These are phyloP conservation scores for Calvatia gigantea DNA, from an alignment of 768 basidiomycete species.

Conservation along the genomic window DNA sequence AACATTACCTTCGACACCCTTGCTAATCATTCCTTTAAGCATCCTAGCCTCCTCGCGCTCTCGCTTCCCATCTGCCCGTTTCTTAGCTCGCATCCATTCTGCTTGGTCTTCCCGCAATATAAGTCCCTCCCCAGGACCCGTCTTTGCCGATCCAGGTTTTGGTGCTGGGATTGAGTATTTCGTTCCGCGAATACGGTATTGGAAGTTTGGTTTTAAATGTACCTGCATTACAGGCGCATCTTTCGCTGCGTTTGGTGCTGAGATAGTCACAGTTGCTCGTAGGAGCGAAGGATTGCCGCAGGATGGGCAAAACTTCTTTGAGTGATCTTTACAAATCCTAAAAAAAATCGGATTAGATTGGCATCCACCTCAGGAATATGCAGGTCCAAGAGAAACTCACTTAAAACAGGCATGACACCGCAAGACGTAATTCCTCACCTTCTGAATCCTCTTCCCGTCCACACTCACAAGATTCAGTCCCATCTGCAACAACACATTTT, in stretches of 20 bases:
- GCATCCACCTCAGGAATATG: neutral
- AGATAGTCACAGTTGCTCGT: slow-evolving; percentile 86
- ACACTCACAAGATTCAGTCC: slow-evolving; percentile 84
- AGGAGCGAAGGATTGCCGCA: slow-evolving; percentile 92
- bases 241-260: slow-evolving; percentile 57
- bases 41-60: slow-evolving; percentile 78
- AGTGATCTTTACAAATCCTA: slow-evolving; percentile 93
- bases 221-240: slow-evolving; percentile 73
- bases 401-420: slow-evolving; percentile 99
- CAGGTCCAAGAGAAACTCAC: slow-evolving; percentile 53
- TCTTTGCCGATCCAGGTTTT: slow-evolving; percentile 84
- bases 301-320: slow-evolving; percentile 95
- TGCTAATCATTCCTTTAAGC: slow-evolving; percentile 55
- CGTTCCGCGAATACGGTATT: slow-evolving; percentile 88
- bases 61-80: slow-evolving; percentile 66
- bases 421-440: slow-evolving; percentile 93
- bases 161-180: slow-evolving; percentile 91
- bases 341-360: neutral
- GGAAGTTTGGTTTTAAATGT: slow-evolving; percentile 95
- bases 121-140: slow-evolving; percentile 74
- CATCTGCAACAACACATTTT: slow-evolving; percentile 96
- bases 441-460: slow-evolving; percentile 87
- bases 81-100: slow-evolving; percentile 82
- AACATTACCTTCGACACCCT: slow-evolving; percentile 43
- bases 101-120: slow-evolving; percentile 92